phyloP scores from a whole-genome alignment of 2,329 filamentous ascomycete species.

The Trichoderma asperellum region DNA sequence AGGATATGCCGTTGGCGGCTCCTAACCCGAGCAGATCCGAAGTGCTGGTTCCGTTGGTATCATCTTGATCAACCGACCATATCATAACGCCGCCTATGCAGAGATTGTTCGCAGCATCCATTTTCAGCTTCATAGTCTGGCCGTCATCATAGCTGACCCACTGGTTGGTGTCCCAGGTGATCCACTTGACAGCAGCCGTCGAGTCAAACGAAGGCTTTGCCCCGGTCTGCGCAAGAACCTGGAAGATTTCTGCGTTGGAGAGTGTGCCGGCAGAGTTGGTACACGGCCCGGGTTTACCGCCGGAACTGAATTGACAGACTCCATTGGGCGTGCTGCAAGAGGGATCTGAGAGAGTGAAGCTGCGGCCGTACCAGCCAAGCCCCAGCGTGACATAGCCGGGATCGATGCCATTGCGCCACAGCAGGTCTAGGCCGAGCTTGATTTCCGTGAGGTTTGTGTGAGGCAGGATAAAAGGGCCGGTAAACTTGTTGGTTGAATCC shows the following conservation, averaged over 20 bases:
- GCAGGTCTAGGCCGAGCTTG: constrained; percentile 39
- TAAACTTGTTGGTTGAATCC: constrained; percentile 40
- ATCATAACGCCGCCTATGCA: constrained; percentile 32
- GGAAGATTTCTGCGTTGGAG: constrained; percentile 28
- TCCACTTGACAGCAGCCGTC: background rate
- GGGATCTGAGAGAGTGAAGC: constrained; percentile 44
- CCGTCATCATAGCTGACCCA: constrained; percentile 37
- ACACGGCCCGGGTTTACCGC: constrained; percentile 35
- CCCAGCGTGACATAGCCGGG: constrained; percentile 52
- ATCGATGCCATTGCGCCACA: constrained; percentile 49
- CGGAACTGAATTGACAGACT: background rate
- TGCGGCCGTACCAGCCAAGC: constrained; percentile 52
- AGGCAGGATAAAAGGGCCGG: constrained; percentile 41
- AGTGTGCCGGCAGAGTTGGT: constrained; percentile 39
- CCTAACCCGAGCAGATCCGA: background rate
- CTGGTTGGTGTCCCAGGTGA: constrained; percentile 33
- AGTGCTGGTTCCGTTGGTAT: background rate
- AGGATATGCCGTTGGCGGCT: background rate
- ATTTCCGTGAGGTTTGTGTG: constrained; percentile 52
- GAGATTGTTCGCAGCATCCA: constrained; percentile 25
- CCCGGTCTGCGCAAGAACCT: background rate
- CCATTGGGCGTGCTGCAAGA: constrained; percentile 34
- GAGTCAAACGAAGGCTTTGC: background rate
- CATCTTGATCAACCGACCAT: constrained; percentile 30
- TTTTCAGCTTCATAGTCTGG: constrained; percentile 34